Base-by-base conservation (phyloP, 2,329 filamentous ascomycete genomes). In the Neofusicoccum laricinum region DNA sequence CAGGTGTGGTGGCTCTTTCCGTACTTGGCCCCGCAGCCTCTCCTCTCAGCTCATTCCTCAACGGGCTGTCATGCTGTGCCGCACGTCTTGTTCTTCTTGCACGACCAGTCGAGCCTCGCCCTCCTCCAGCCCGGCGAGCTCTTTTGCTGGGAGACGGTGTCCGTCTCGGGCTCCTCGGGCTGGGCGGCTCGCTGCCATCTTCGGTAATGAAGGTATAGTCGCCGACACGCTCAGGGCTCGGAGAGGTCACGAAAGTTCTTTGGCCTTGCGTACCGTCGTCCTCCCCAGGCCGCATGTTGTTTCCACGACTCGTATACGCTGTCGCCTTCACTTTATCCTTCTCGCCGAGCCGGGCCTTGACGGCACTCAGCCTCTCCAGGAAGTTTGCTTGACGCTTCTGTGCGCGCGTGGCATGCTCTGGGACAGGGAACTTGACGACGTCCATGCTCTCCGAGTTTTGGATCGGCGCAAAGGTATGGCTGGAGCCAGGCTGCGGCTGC, bases 401-500 rank as follows among this genome's bases (percentile, higher is more conserved):
- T 5, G 45, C 63, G 36, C 55, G 53, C 3, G 63, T 45, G 4
- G 63, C 63, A 21, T 61, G n/a, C 15, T 57, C 51, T 4, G 53
- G 43, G 21, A 64, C 43, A 10, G 40, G 43, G 45, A 64, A 64
- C 21, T 25, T 38, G 21, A 46, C 36, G 12, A 36, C 17, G 30
- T 59, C 45, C 5, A 45, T 36, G 30, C n/a, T 48, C 2, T 36
- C 53, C 7, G 63, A n/a, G 30, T 57, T 49, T 21, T 46, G 40
- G 45, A 50, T 45, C 32, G 49, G 40, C 19, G 51, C 63, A 21
- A 48, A 50, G 43, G 38, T 12, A n/a, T 45, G 50, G 75, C 94
- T 94, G 69, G 96, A 95, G 73, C 91, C 94, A 63, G 93, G 92
- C 64, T 97, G 93, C 78, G 94, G 94, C 32, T 81, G 87, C 79